These are phyloP conservation scores for Anastatica hierochuntica DNA, from an alignment of 345 rosid genomes.

Conservation along the genomic window DNA sequence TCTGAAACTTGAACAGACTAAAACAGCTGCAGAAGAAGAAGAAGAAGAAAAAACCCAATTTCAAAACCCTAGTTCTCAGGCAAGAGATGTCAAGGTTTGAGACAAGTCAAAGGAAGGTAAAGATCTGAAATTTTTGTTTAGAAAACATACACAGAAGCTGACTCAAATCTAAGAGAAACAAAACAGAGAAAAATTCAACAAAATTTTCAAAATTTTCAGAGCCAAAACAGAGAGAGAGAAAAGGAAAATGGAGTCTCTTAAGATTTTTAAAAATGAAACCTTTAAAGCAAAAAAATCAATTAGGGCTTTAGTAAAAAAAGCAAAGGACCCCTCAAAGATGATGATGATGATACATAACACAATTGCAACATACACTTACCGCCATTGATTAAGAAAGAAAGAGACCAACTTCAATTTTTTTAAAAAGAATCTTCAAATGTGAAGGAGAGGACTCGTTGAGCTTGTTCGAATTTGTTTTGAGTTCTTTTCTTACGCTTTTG, in stretches of 20 bases:
- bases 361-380: slow-evolving; percentile 3
- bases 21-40: too few species aligned
- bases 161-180: slow-evolving; percentile 14
- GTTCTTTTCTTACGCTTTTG: slow-evolving; percentile 2
- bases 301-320: slow-evolving; percentile 14
- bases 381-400: not conserved
- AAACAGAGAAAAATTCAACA: slow-evolving; percentile 12
- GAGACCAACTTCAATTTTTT: not conserved
- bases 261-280: slow-evolving; percentile 21
- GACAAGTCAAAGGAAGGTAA: slow-evolving; percentile 15
- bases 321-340: too few species aligned
- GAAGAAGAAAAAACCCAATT: too few species aligned
- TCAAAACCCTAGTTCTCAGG: slow-evolving; percentile 3
- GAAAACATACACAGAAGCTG: slow-evolving; percentile 1
- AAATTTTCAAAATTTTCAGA: slow-evolving; percentile 7
- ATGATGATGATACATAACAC: too few species aligned
- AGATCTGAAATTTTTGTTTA: slow-evolving; percentile 22
- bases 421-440: not conserved
- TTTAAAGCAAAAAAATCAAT: slow-evolving; percentile 17
- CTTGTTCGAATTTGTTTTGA: not conserved
- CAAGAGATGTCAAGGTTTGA: not conserved
- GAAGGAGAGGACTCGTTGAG: slow-evolving; percentile 14
- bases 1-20: slow-evolving; percentile 5
- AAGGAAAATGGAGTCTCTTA: slow-evolving; percentile 8
- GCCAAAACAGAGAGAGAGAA: slow-evolving; percentile 4